phyloP scores from a whole-genome alignment of 2,329 filamentous ascomycete genomes.

The Verticillium isaacii region DNA sequence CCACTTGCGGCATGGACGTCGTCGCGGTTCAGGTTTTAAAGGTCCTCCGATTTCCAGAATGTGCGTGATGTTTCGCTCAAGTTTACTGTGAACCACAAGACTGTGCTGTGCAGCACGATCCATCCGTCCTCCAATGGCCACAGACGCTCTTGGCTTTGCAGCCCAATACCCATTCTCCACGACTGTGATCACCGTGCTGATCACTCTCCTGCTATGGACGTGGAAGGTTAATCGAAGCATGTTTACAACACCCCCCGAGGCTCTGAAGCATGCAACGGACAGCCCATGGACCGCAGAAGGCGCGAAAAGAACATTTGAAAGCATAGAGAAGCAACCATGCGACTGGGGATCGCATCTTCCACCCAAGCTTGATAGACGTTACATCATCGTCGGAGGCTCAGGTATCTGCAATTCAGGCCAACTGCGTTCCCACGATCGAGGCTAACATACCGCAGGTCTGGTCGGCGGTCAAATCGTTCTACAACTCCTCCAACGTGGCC shows the following conservation, averaged over 20 bases:
- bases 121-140: background rate
- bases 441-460: conserved; percentile 32
- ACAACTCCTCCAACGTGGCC: conserved; percentile 48
- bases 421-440: background rate
- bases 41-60: background rate
- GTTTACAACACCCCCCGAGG: conserved; percentile 28
- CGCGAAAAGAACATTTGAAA: conserved; percentile 28
- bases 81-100: background rate
- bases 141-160: background rate
- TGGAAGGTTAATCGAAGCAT: conserved; percentile 31
- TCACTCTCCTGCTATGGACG: conserved; percentile 23
- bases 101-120: background rate
- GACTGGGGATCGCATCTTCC: conserved; percentile 33
- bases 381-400: conserved; percentile 42
- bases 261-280: conserved; percentile 16
- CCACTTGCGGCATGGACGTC: background rate
- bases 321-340: conserved; percentile 28
- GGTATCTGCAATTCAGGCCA: conserved; percentile 24
- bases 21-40: background rate
- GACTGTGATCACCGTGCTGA: background rate
- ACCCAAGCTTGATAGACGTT: conserved; percentile 33
- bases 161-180: background rate
- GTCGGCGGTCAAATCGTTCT: conserved; percentile 51
- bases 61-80: background rate
- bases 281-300: conserved; percentile 31